Evolutionary conservation across 139 green algal genomes (phyloP).

Genomic region (Edaphochlamys debaryana): DNA sequence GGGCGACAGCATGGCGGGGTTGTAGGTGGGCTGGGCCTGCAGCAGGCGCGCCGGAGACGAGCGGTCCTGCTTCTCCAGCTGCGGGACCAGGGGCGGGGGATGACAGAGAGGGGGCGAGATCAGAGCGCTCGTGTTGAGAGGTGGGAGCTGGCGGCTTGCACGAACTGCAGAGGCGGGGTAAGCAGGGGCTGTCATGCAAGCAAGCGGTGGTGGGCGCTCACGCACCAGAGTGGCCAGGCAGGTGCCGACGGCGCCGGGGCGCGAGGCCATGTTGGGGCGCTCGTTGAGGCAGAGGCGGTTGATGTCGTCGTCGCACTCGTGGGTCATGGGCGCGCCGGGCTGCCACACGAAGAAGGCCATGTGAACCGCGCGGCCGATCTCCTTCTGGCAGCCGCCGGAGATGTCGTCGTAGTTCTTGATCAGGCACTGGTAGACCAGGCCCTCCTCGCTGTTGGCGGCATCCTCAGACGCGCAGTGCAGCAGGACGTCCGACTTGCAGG

Average conservation of each 20-base stretch:
- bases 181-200: too few species aligned
- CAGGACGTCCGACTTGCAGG: slow-evolving; percentile 69
- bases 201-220: too few species aligned
- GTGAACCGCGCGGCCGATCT: slow-evolving; percentile 83
- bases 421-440: slow-evolving; percentile 80
- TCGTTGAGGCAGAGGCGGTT: slow-evolving; percentile 59
- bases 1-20: slow-evolving; percentile 23
- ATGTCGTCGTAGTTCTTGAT: slow-evolving; percentile 62
- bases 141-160: too few species aligned
- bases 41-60: neutral
- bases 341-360: slow-evolving; percentile 88
- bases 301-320: slow-evolving; percentile 79
- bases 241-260: slow-evolving; percentile 69
- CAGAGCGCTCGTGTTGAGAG: too few species aligned
- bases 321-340: slow-evolving; percentile 66
- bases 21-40: neutral
- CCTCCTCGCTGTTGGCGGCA: slow-evolving; percentile 46
- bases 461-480: slow-evolving; percentile 69
- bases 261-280: slow-evolving; percentile 62
- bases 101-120: slow-evolving; percentile 24
- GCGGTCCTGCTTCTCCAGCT: slow-evolving; percentile 24
- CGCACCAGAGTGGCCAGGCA: slow-evolving; percentile 77
- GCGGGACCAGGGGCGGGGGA: slow-evolving; percentile 32
- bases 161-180: too few species aligned
- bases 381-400: slow-evolving; percentile 64